Percentiles rank a stretch among this genome's conserved stretches.
These are phyloP conservation scores for Geotrichum macrosporum DNA, from an alignment of 1,139 yeast genomes.

Conservation along the genomic window DNA sequence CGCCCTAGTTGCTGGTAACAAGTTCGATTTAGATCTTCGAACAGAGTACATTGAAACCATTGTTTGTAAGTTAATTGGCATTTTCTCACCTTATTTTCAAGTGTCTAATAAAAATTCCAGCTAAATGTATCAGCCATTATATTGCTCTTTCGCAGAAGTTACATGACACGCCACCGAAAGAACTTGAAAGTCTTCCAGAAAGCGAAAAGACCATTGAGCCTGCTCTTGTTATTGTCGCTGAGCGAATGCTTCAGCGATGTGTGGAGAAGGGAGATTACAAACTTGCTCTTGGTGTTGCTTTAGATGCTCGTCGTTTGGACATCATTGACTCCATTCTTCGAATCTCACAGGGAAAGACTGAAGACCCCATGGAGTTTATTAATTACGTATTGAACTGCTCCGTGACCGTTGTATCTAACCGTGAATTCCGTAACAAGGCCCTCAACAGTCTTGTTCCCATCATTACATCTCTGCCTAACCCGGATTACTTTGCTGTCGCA, in stretches of 20 bases:
- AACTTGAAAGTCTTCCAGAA: slow-evolving; percentile 23
- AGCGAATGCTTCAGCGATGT: slow-evolving; percentile 81
- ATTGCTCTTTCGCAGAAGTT: slow-evolving; percentile 58
- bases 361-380: slow-evolving; percentile 51
- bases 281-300: slow-evolving; percentile 84
- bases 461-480: slow-evolving; percentile 53
- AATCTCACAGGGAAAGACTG: slow-evolving; percentile 38
- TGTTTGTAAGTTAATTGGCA: slow-evolving; percentile 44
- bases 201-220: slow-evolving; percentile 46
- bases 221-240: slow-evolving; percentile 66
- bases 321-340: slow-evolving; percentile 62
- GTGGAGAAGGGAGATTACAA: slow-evolving; percentile 64
- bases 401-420: slow-evolving; percentile 59
- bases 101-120: slow-evolving; percentile 13
- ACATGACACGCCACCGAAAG: slow-evolving; percentile 41
- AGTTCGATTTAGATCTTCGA: slow-evolving; percentile 62
- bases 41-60: slow-evolving; percentile 92
- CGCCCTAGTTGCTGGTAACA: slow-evolving; percentile 79
- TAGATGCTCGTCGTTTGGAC: slow-evolving; percentile 85
- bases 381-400: slow-evolving; percentile 76
- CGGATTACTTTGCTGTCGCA: slow-evolving; percentile 74
- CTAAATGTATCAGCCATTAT: slow-evolving; percentile 85
- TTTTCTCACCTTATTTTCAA: background rate
- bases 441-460: slow-evolving; percentile 60
- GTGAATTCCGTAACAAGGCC: slow-evolving; percentile 60